phyloP scores from a whole-genome alignment of 176 grass and related monocot genomes.

The Oryza meridionalis region DNA sequence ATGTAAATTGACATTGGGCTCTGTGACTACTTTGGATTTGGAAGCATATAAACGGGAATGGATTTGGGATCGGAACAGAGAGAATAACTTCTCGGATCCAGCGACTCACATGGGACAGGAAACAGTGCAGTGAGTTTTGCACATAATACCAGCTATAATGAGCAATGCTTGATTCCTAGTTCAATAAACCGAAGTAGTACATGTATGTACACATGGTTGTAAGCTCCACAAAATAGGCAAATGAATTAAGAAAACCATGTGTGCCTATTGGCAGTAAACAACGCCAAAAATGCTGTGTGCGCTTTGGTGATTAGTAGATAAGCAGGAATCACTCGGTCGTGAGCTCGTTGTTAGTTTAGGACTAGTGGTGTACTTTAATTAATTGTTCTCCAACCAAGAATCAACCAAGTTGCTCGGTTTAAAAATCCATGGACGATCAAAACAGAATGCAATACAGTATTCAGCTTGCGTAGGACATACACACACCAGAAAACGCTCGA shows the following conservation, averaged over 20 bases:
- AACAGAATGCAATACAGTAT: background rate
- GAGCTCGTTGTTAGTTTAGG: constrained; percentile 12
- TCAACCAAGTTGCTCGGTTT: background rate
- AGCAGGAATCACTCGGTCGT: constrained; percentile 30
- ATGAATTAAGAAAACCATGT: background rate
- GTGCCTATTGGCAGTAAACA: background rate
- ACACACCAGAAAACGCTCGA: constrained; percentile 23
- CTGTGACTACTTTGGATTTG: background rate
- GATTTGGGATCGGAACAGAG: background rate
- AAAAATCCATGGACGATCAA: background rate
- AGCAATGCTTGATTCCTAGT: background rate
- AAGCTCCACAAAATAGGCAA: background rate
- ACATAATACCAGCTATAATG: background rate
- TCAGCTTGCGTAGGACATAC: constrained; percentile 20
- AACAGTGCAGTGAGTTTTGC: background rate
- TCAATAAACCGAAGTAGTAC: background rate
- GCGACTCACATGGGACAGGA: background rate
- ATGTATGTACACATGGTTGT: background rate
- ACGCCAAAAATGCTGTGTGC: background rate
- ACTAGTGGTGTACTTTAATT: background rate
- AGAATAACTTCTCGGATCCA: constrained; percentile 38
- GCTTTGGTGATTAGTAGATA: constrained; percentile 23
- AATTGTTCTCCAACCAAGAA: background rate
- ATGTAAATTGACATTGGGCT: background rate
- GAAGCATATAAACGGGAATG: background rate